phyloP scores from a whole-genome alignment of 305 asterid species.

The Fraxinus floribunda region DNA sequence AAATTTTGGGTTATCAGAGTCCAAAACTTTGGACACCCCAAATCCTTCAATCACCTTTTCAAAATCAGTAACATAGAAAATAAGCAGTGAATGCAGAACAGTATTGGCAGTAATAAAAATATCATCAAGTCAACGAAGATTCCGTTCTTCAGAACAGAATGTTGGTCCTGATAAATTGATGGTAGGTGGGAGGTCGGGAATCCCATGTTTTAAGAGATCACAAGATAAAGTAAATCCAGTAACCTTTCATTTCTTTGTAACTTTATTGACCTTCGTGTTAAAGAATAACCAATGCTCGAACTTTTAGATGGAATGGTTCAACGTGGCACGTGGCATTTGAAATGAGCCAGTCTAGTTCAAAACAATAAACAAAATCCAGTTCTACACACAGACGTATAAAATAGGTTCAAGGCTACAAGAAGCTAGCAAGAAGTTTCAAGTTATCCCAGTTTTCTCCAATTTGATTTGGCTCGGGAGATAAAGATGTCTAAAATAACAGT shows the following conservation, averaged over 20 bases:
- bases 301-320: background rate
- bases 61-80: constrained; percentile 3
- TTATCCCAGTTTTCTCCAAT: background rate
- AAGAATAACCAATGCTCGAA: background rate
- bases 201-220: background rate
- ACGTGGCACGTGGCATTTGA: background rate
- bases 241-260: background rate
- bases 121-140: background rate
- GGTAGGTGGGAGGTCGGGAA: background rate
- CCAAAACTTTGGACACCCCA: constrained; percentile 70
- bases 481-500: background rate
- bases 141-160: background rate
- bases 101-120: background rate
- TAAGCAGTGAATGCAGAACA: background rate
- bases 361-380: too few relatives aligned
- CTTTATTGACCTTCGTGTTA: background rate
- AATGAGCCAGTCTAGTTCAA: too few relatives aligned
- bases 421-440: background rate
- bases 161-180: background rate
- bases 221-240: background rate
- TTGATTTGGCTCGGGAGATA: background rate
- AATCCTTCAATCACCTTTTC: constrained; percentile 73
- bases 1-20: constrained; percentile 64
- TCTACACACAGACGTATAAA: too few relatives aligned
- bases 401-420: background rate